Percentiles rank a stretch among this genome's conserved stretches.
These are phyloP conservation scores for Solanum gracilifrons DNA, from an alignment of 257 asterid species.

Conservation along the genomic window DNA sequence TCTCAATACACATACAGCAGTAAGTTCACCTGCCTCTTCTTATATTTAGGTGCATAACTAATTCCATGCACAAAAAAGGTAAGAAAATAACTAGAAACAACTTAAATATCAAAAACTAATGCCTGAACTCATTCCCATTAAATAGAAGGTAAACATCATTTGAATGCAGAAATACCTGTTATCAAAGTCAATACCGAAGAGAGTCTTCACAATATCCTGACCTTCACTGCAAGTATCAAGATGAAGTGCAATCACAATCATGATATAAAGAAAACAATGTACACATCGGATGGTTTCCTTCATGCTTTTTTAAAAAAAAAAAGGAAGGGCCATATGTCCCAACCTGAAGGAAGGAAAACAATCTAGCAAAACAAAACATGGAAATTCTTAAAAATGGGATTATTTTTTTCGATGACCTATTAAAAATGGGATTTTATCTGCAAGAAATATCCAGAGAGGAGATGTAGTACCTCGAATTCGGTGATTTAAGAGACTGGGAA, in stretches of 20 bases:
- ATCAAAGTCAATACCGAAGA: slow-evolving; percentile 78
- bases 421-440: neutral
- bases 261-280: neutral
- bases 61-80: neutral
- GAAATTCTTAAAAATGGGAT: neutral
- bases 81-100: neutral
- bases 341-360: neutral
- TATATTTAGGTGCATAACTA: neutral
- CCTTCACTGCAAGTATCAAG: slow-evolving; percentile 55
- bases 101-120: neutral
- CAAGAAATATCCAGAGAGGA: neutral
- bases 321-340: neutral
- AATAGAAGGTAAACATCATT: neutral
- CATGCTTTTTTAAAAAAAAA: neutral
- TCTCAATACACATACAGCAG: neutral
- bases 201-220: slow-evolving; percentile 57
- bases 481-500: slow-evolving; percentile 58
- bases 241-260: neutral
- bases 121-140: neutral
- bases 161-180: slow-evolving; percentile 60
- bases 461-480: slow-evolving; percentile 49
- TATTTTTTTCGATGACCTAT: neutral
- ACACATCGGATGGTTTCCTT: neutral
- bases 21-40: neutral
- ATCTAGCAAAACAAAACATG: neutral